Evolutionary conservation across 2,329 filamentous ascomycete genomes (phyloP).

Genomic region (Mycocentrospora acerina): DNA sequence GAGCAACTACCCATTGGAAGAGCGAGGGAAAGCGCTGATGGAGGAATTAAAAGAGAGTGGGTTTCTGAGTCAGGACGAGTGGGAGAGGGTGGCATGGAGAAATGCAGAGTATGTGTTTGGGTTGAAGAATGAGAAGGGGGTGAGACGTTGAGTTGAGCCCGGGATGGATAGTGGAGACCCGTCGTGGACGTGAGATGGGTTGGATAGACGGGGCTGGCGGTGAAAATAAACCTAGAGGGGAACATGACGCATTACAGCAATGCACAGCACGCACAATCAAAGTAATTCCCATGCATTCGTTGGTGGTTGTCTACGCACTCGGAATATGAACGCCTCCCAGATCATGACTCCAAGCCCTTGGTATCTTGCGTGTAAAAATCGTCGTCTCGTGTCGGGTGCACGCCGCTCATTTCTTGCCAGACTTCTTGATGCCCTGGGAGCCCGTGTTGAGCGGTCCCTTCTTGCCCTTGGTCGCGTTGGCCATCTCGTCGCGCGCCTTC

Average conservation of each 20-base stretch:
- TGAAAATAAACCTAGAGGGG: neutral
- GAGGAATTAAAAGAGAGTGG: constrained; percentile 52
- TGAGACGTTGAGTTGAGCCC: too few relatives aligned
- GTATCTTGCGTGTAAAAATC: constrained; percentile 27
- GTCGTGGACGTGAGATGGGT: too few relatives aligned
- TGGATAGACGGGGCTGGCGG: neutral
- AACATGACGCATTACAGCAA: neutral
- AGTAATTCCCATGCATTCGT: constrained; percentile 22
- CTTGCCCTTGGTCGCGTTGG: constrained; percentile 81
- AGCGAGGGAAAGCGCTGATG: constrained; percentile 53
- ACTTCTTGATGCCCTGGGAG: constrained; percentile 93
- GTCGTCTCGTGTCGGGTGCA: constrained; percentile 1
- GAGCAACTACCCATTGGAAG: constrained; percentile 60
- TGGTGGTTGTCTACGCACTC: constrained; percentile 14
- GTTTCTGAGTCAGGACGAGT: constrained; percentile 51
- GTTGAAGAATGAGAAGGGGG: constrained; percentile 4
- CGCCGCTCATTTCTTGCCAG: constrained; percentile 76
- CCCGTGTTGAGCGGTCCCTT: constrained; percentile 88
- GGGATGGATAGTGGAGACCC: too few relatives aligned
- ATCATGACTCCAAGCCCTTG: constrained; percentile 25
- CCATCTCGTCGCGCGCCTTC: constrained; percentile 67
- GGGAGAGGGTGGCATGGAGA: constrained; percentile 52
- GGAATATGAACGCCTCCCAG: constrained; percentile 19
- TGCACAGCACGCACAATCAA: neutral
- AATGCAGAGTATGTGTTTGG: constrained; percentile 50